Conservation (phyloP, 768 basidiomycete genomes). For the Tulasnella sp. region DNA sequence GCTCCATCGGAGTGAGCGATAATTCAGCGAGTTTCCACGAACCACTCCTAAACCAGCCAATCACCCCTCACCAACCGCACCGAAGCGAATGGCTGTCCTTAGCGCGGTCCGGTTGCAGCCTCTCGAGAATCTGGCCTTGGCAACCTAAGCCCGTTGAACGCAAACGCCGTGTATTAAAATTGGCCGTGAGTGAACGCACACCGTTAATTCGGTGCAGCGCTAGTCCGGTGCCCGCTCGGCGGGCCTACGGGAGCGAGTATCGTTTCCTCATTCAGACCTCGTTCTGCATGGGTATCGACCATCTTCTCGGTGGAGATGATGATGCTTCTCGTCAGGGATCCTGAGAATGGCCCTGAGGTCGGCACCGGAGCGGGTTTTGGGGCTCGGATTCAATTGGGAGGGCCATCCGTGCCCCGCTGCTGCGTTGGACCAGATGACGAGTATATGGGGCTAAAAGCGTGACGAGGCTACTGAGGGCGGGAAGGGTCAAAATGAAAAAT, state of each 20-base stretch:
- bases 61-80: too few species aligned
- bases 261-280: too few species aligned
- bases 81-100: not conserved
- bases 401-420: not conserved
- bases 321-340: too few species aligned
- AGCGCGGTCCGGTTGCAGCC: constrained; percentile 56
- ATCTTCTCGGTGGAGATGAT: too few species aligned
- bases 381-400: constrained; percentile 10
- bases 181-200: constrained; percentile 40
- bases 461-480: constrained; percentile 30
- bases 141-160: constrained; percentile 79
- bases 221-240: constrained; percentile 10
- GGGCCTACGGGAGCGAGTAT: constrained; percentile 18
- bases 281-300: too few species aligned
- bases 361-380: constrained; percentile 45
- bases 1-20: too few species aligned
- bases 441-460: not conserved
- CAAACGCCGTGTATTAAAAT: constrained; percentile 74
- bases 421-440: constrained; percentile 19
- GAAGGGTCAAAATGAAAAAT: too few species aligned
- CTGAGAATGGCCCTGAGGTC: constrained; percentile 77
- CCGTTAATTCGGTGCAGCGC: constrained; percentile 34
- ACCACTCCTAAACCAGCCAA: too few species aligned
- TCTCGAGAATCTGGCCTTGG: constrained; percentile 89
- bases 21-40: too few species aligned